phyloP scores from a whole-genome alignment of 148 eudicot genomes.

The Vaccinium myrtillus region DNA sequence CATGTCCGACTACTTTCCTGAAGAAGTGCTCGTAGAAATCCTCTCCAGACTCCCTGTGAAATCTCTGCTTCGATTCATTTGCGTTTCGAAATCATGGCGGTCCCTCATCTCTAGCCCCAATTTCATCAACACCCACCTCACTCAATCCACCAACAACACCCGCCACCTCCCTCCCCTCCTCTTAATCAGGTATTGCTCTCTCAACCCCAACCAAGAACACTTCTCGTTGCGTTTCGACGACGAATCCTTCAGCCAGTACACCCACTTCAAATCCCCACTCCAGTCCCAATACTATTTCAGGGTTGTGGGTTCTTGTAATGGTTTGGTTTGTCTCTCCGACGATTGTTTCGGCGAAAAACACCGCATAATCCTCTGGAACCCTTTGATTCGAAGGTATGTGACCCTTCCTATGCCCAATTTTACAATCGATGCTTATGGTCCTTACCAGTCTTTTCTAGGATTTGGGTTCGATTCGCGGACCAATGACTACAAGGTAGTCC shows the following conservation, averaged over 20 bases:
- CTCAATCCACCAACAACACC: neutral
- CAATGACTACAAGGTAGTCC: conserved; percentile 33
- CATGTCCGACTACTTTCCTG: conserved; percentile 20
- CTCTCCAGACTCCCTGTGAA: conserved; percentile 27
- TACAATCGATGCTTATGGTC: neutral
- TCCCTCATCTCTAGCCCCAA: conserved; percentile 24
- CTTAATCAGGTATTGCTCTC: conserved; percentile 12
- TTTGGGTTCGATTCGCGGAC: conserved; percentile 31
- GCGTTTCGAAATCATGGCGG: conserved; percentile 32
- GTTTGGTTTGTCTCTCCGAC: conserved; percentile 32
- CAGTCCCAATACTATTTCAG: conserved; percentile 21
- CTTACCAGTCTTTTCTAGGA: conserved; percentile 16
- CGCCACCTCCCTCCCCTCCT: conserved; percentile 10
- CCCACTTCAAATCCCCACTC: neutral
- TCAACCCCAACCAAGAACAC: neutral
- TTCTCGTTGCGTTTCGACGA: conserved; percentile 28
- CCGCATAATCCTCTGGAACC: conserved; percentile 35
- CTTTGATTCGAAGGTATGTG: conserved; percentile 25
- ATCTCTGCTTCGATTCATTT: conserved; percentile 27
- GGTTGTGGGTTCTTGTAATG: conserved; percentile 23
- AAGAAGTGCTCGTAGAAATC: conserved; percentile 26
- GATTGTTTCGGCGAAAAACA: conserved; percentile 12
- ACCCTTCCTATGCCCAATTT: conserved; percentile 21
- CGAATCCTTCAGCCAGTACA: conserved; percentile 15
- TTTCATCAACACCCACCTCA: conserved; percentile 29